Evolutionary conservation across 2,329 filamentous ascomycete genomes (phyloP).

Genomic region (Phialophora macrospora): DNA sequence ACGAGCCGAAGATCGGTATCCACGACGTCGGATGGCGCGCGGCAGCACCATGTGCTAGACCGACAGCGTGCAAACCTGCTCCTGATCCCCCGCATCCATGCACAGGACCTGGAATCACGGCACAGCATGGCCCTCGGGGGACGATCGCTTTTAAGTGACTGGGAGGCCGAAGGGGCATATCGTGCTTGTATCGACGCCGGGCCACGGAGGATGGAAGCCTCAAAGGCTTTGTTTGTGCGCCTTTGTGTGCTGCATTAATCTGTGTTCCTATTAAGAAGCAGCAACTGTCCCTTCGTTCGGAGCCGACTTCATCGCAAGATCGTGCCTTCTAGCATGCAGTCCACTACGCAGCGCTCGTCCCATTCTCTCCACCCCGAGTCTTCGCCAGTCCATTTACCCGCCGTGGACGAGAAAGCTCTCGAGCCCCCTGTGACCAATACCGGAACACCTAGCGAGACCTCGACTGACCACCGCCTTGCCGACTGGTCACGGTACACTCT

Average conservation of each 20-base stretch:
- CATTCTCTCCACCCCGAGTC: background rate
- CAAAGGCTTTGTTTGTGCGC: background rate
- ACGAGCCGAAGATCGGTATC: constrained; percentile 3
- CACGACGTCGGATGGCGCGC: no score
- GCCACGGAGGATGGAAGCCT: background rate
- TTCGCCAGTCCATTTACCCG: background rate
- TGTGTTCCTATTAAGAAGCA: background rate
- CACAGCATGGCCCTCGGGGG: background rate
- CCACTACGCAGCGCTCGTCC: background rate
- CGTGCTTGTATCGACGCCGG: background rate
- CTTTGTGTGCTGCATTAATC: background rate
- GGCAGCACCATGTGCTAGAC: constrained; percentile 4
- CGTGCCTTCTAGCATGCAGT: background rate
- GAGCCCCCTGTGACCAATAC: background rate
- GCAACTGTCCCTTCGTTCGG: background rate
- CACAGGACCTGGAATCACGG: background rate
- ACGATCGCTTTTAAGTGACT: background rate
- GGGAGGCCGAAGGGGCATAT: background rate
- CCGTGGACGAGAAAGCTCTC: background rate
- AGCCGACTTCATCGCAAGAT: background rate
- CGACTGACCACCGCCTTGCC: constrained; percentile 39
- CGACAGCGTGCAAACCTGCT: background rate
- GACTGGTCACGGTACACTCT: constrained; percentile 30
- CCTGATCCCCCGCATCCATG: background rate
- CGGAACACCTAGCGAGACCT: background rate